These are phyloP conservation scores for Claviceps cyperi DNA, from an alignment of 2,329 filamentous ascomycete genomes.

Conservation along the genomic window DNA sequence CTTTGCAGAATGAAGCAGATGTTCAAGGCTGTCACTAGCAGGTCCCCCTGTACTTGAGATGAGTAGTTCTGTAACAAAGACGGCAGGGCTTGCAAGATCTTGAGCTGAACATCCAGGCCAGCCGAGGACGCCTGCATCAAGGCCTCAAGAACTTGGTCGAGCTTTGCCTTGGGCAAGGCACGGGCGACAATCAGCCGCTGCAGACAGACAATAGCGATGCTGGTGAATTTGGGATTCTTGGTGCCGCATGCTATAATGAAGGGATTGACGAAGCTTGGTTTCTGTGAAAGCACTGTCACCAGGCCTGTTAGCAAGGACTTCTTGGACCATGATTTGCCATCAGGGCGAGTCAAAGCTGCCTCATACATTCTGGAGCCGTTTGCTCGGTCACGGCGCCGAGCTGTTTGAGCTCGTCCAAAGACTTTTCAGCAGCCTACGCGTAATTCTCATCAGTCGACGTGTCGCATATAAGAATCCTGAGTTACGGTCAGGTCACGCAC, in stretches of 20 bases:
- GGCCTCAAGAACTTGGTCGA: constrained; percentile 78
- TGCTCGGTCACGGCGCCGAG: constrained; percentile 20
- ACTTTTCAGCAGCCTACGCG: constrained; percentile 77
- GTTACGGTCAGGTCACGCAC: not conserved
- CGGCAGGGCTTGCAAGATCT: constrained; percentile 84
- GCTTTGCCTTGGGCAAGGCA: constrained; percentile 61
- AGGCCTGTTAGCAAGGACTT: constrained; percentile 6
- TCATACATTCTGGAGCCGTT: constrained; percentile 24
- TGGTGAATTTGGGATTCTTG: constrained; percentile 79
- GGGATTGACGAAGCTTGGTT: constrained; percentile 74
- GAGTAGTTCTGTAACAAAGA: constrained; percentile 85
- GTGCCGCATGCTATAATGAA: constrained; percentile 89
- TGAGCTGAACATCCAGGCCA: constrained; percentile 79
- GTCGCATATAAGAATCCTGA: not conserved
- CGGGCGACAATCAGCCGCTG: constrained; percentile 75
- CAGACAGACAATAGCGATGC: constrained; percentile 74
- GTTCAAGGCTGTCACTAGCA: constrained; percentile 70
- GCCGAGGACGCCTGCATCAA: constrained; percentile 73
- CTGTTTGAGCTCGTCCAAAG: constrained; percentile 70
- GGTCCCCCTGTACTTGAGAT: constrained; percentile 61
- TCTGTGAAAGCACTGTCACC: constrained; percentile 62
- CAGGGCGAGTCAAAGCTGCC: not conserved
- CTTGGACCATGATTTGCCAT: constrained; percentile 7
- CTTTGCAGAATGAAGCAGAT: constrained; percentile 85
- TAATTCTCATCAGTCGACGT: not conserved